Conservation (phyloP, 108 stramenopile genomes). For the Hondaea fermentalgiana region DNA sequence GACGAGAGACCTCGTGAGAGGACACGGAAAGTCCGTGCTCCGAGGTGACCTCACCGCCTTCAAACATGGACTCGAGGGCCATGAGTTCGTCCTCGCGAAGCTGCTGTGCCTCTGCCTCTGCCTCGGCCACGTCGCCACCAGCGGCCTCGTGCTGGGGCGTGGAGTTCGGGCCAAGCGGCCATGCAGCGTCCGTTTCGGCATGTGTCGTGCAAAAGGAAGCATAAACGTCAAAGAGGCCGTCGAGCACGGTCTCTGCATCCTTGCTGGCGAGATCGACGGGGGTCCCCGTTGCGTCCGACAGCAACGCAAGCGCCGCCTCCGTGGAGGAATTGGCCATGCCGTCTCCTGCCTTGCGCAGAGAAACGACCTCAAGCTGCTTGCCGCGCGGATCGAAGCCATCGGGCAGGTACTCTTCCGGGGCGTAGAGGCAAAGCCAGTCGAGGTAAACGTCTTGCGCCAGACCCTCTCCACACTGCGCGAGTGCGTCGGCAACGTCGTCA, state of each 20-base stretch:
- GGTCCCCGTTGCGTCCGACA: neutral
- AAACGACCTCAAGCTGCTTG: neutral
- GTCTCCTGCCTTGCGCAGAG: neutral
- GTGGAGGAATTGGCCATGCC: neutral
- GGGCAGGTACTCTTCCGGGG: neutral
- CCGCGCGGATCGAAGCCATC: neutral
- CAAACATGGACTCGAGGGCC: neutral
- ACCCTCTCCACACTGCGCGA: neutral
- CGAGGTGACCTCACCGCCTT: neutral
- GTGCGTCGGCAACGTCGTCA: neutral
- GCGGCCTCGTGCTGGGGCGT: neutral
- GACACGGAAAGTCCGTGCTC: neutral
- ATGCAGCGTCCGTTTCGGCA: neutral
- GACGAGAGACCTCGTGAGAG: neutral
- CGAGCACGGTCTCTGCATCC: neutral
- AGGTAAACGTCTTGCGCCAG: neutral
- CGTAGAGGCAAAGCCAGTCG: conserved; percentile 18
- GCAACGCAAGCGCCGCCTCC: neutral
- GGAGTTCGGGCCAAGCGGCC: neutral
- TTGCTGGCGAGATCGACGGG: neutral
- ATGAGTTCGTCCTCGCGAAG: neutral
- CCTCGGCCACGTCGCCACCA: neutral
- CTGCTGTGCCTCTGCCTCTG: neutral
- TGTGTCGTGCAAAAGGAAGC: neutral
- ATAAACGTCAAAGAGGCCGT: neutral